Percentiles rank a stretch among this genome's conserved stretches.
These are phyloP conservation scores for Mediolabrus comicus DNA, from an alignment of 108 stramenopile species.

Conservation along the genomic window DNA sequence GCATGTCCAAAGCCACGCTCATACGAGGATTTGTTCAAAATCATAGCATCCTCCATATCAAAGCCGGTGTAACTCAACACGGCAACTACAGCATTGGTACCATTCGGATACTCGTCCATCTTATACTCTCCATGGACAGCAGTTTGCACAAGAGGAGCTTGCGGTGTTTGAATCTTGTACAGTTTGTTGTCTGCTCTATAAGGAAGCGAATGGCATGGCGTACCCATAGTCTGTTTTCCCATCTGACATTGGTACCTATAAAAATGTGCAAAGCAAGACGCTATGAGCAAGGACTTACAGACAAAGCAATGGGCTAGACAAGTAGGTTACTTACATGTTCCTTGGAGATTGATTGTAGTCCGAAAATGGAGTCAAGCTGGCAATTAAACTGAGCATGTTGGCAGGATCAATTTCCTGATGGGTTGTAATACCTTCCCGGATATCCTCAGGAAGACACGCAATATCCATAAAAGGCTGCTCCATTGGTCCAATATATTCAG, in stretches of 20 bases:
- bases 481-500: conserved; percentile 94
- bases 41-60: conserved; percentile 99
- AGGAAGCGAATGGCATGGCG: conserved; percentile 91
- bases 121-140: conserved; percentile 85
- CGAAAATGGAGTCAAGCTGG: conserved; percentile 94
- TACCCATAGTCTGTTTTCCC: conserved; percentile 99
- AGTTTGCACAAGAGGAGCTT: conserved; percentile 97
- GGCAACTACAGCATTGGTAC: conserved; percentile 98
- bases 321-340: conserved; percentile 75
- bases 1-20: conserved; percentile 96
- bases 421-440: conserved; percentile 86
- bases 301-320: neutral
- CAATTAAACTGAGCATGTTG: conserved; percentile 96
- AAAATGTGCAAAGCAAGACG: conserved; percentile 4
- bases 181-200: conserved; percentile 96
- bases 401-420: conserved; percentile 97
- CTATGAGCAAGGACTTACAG: neutral
- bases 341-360: conserved; percentile 99
- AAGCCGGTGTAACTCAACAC: conserved; percentile 99
- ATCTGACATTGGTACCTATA: conserved; percentile 97
- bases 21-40: conserved; percentile 94
- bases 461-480: conserved; percentile 98
- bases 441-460: conserved; percentile 90
- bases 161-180: conserved; percentile 91
- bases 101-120: conserved; percentile 98